Conservation (phyloP, 345 rosid species). For the Gossypium arboreum region DNA sequence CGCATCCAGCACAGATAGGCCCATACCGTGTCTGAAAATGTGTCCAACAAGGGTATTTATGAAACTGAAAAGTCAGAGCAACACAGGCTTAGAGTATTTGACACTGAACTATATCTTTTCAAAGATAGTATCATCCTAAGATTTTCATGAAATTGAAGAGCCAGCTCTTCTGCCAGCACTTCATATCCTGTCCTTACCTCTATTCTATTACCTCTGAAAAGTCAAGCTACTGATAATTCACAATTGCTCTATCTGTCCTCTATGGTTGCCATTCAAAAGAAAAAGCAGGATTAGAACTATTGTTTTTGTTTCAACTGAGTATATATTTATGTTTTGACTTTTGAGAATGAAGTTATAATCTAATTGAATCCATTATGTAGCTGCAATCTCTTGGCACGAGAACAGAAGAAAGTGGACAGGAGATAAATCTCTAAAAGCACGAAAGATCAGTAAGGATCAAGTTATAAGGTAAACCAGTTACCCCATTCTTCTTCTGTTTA, state of each 20-base stretch:
- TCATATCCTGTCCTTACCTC: background rate
- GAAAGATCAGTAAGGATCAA: slow-evolving; percentile 50
- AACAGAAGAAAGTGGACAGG: slow-evolving; percentile 74
- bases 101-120: background rate
- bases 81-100: background rate
- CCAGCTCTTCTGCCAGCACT: background rate
- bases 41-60: background rate
- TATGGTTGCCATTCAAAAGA: background rate
- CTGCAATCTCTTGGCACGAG: slow-evolving; percentile 71
- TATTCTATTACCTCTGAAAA: background rate
- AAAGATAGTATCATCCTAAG: background rate
- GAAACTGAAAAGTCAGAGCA: background rate
- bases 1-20: too few species aligned
- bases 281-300: background rate
- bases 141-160: background rate
- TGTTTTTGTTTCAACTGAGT: background rate
- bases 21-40: background rate
- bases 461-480: slow-evolving; percentile 60
- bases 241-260: background rate
- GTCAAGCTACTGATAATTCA: background rate
- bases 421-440: slow-evolving; percentile 42
- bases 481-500: background rate
- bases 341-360: background rate
- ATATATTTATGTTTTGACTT: slow-evolving; percentile 8
- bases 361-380: slow-evolving; percentile 35